Conservation (phyloP, 2,329 filamentous ascomycete species). For the Diatrype stigma region DNA sequence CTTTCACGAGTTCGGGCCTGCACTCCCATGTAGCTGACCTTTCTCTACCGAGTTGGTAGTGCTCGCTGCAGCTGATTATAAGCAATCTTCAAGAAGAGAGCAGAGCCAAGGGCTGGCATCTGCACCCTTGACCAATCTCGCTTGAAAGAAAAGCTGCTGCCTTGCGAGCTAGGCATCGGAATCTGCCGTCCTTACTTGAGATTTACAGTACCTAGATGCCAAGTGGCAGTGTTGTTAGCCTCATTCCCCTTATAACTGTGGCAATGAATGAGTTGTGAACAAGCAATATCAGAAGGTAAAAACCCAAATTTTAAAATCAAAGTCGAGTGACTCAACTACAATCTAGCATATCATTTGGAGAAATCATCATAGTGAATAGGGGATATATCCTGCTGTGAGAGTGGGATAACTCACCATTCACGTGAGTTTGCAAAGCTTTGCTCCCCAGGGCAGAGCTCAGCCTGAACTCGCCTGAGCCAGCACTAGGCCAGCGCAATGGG, state of each 20-base stretch:
- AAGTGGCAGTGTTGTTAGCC: neutral
- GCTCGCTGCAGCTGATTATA: too few species aligned
- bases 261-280: neutral
- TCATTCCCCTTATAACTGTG: neutral
- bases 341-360: constrained; percentile 40
- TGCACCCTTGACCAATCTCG: neutral
- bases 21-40: too few species aligned
- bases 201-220: neutral
- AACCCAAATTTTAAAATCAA: constrained; percentile 29
- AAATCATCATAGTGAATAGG: constrained; percentile 33
- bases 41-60: too few species aligned
- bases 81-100: too few species aligned
- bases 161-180: neutral
- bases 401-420: constrained; percentile 8
- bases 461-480: too few species aligned
- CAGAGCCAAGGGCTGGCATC: too few species aligned
- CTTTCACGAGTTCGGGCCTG: too few species aligned
- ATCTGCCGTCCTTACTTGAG: neutral
- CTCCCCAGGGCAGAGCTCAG: too few species aligned
- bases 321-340: constrained; percentile 39
- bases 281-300: constrained; percentile 11
- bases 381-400: too few species aligned
- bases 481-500: too few species aligned
- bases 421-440: too few species aligned
- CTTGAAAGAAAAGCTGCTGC: neutral